Evolutionary conservation across 176 grass and related monocot species (phyloP).

Genomic region (Luzula sylvatica): DNA sequence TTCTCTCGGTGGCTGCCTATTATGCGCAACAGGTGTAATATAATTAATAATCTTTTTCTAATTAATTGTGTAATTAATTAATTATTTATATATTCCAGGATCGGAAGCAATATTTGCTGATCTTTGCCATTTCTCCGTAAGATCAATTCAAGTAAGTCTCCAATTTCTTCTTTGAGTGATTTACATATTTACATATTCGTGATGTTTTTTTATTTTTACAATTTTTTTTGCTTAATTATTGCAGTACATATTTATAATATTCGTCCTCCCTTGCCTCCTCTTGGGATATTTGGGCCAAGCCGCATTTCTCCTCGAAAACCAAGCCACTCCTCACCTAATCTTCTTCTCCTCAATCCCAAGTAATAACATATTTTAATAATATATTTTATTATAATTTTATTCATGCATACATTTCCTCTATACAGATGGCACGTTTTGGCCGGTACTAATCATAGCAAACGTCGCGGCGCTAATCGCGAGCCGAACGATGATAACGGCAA

Average conservation of each 20-base stretch:
- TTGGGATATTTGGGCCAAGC: constrained; percentile 92
- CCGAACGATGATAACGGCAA: constrained; percentile 85
- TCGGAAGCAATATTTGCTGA: constrained; percentile 94
- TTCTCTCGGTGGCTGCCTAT: constrained; percentile 75
- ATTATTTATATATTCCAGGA: constrained; percentile 43
- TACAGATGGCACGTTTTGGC: constrained; percentile 78
- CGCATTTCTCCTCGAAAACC: constrained; percentile 82
- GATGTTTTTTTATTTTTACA: constrained; percentile 4
- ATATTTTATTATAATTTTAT: too few relatives aligned
- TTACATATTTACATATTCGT: too few relatives aligned
- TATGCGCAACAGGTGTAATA: constrained; percentile 69
- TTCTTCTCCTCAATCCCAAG: constrained; percentile 93
- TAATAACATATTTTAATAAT: constrained; percentile 32
- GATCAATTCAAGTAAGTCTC: constrained; percentile 79
- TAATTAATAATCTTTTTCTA: background rate
- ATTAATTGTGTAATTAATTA: constrained; percentile 3
- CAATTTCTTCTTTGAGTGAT: background rate
- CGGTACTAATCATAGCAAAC: constrained; percentile 74
- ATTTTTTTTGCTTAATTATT: constrained; percentile 22
- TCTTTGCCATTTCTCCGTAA: constrained; percentile 91
- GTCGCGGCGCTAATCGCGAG: constrained; percentile 92
- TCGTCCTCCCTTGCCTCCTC: constrained; percentile 87
- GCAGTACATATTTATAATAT: constrained; percentile 78
- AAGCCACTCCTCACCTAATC: constrained; percentile 43
- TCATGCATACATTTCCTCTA: background rate